Percentiles rank a stretch among this genome's conserved stretches.
phyloP scores from a whole-genome alignment of 768 basidiomycete species.

The Hebeloma cylindrosporum region DNA sequence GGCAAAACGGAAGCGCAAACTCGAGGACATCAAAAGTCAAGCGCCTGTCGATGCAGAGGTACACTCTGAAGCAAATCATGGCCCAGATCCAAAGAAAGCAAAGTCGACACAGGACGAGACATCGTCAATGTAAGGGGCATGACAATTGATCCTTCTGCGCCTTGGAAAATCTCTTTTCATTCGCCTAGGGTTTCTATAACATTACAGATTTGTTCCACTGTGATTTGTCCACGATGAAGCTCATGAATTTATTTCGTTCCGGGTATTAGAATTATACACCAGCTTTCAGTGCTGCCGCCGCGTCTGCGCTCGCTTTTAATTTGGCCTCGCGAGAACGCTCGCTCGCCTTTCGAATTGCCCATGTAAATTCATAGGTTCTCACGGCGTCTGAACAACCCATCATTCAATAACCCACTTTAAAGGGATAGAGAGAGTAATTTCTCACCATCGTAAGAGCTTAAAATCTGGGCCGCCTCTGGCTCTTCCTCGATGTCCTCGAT shows the following conservation, averaged over 20 bases:
- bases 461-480: constrained; percentile 74
- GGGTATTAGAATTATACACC: background rate
- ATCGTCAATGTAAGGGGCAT: background rate
- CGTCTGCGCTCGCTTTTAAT: constrained; percentile 34
- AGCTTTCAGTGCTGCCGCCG: constrained; percentile 8
- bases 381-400: constrained; percentile 60
- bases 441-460: constrained; percentile 82
- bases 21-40: constrained; percentile 21
- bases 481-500: constrained; percentile 90
- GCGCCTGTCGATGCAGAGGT: constrained; percentile 4
- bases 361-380: constrained; percentile 87
- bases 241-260: too few species aligned
- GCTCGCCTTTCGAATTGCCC: constrained; percentile 85
- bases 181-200: too few species aligned
- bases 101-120: background rate
- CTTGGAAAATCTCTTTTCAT: too few species aligned
- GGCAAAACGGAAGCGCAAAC: constrained; percentile 41
- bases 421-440: constrained; percentile 7
- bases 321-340: constrained; percentile 60
- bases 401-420: background rate
- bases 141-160: too few species aligned
- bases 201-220: too few species aligned
- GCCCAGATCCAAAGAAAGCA: background rate
- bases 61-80: constrained; percentile 9
- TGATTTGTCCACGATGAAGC: too few species aligned